These are phyloP conservation scores for Lepidium aucheri DNA, from an alignment of 345 rosid genomes.

Conservation along the genomic window DNA sequence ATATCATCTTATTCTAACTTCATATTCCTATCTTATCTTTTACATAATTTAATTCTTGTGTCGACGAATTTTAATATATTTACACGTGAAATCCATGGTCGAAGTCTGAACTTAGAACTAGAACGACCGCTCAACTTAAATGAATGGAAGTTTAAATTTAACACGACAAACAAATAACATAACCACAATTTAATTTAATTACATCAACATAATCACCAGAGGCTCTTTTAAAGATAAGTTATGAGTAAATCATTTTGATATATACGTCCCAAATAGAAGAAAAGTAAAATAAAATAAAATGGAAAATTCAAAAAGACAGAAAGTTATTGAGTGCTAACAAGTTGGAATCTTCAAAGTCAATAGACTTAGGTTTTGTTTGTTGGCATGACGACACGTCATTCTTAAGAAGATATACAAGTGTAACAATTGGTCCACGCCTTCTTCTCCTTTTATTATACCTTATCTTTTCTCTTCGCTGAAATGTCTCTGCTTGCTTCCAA, in stretches of 20 bases:
- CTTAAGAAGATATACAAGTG: neutral
- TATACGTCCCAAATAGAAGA: no score
- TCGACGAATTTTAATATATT: neutral
- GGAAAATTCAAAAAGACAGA: neutral
- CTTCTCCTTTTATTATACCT: neutral
- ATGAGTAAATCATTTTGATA: no score
- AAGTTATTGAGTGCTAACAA: constrained; percentile 5
- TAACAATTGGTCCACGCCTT: neutral
- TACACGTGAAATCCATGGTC: no score
- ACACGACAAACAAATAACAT: neutral
- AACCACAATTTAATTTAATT: no score
- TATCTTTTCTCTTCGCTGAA: neutral
- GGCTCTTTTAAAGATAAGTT: no score
- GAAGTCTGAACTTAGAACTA: neutral
- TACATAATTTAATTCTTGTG: neutral
- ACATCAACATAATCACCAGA: no score
- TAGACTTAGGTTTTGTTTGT: constrained; percentile 1
- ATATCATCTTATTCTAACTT: no score
- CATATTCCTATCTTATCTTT: neutral
- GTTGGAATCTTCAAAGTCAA: constrained; percentile 19
- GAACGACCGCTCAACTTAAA: neutral
- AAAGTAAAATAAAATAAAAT: no score
- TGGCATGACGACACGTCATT: constrained; percentile 11
- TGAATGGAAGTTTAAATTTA: neutral
- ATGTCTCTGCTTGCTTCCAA: no score